These are phyloP conservation scores for Hibiscus tridactylites DNA, from an alignment of 345 rosid genomes.

Conservation along the genomic window DNA sequence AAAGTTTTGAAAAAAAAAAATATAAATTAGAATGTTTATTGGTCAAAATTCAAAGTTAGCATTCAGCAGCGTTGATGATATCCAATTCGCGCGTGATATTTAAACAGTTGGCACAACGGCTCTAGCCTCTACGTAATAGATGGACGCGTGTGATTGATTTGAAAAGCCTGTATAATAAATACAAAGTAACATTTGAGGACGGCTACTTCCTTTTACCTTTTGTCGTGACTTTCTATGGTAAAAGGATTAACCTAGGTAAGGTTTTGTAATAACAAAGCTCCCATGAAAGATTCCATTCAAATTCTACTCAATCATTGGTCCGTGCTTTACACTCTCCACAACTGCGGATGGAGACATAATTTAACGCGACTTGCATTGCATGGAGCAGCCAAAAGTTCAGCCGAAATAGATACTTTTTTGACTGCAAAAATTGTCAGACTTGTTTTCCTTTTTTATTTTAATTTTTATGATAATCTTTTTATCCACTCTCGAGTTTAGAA, in stretches of 20 bases:
- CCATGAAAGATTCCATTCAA: not conserved
- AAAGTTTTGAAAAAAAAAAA: too few species aligned
- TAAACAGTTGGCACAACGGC: not conserved
- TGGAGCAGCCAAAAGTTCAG: constrained; percentile 7
- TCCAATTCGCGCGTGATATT: not conserved
- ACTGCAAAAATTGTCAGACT: not conserved
- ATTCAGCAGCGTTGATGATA: too few species aligned
- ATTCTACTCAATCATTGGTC: constrained; percentile 9
- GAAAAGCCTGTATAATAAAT: not conserved
- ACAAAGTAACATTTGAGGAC: not conserved
- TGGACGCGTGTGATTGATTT: not conserved
- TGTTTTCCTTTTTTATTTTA: too few species aligned
- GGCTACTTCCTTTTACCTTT: not conserved
- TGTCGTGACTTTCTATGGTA: not conserved
- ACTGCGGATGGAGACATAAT: not conserved
- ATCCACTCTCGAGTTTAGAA: not conserved
- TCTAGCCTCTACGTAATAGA: not conserved
- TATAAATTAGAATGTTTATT: not conserved
- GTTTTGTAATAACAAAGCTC: not conserved
- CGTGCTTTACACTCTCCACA: not conserved
- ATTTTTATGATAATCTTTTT: not conserved
- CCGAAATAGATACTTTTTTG: constrained; percentile 8
- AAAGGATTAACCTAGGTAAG: not conserved
- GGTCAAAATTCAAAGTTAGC: not conserved
- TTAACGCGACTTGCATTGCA: not conserved